Conservation (phyloP, 2,329 filamentous ascomycete genomes). For the Beauveria varroae region DNA sequence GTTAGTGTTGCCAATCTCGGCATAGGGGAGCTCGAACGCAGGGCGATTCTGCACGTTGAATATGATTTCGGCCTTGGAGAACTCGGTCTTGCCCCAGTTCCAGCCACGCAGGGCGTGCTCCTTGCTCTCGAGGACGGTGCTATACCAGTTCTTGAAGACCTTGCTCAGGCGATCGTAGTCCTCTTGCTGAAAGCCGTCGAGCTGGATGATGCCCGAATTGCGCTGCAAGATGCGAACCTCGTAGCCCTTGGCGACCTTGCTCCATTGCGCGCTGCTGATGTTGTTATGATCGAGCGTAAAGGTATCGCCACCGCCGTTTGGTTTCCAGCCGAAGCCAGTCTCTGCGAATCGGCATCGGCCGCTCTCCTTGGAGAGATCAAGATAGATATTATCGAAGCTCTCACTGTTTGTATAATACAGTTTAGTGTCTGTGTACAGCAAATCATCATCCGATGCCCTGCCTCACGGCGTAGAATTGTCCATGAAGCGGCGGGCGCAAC, state of each 20-base stretch:
- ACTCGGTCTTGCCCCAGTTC: constrained; percentile 99
- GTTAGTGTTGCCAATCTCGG: constrained; percentile 96
- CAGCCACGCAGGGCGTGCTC: constrained; percentile 93
- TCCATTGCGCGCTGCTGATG: constrained; percentile 87
- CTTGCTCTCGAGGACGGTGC: constrained; percentile 81
- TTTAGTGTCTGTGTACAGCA: background rate
- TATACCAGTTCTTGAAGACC: constrained; percentile 98
- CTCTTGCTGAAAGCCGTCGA: constrained; percentile 93
- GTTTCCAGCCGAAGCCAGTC: constrained; percentile 92
- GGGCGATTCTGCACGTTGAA: constrained; percentile 97
- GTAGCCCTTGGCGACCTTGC: constrained; percentile 81
- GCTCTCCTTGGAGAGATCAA: constrained; percentile 86
- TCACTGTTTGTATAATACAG: constrained; percentile 44
- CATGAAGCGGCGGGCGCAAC: background rate
- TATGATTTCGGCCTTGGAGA: constrained; percentile 85
- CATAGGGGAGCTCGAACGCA: constrained; percentile 93
- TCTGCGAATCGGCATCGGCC: constrained; percentile 95
- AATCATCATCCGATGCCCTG: background rate
- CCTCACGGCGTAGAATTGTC: background rate
- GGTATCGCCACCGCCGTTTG: constrained; percentile 75
- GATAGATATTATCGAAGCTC: constrained; percentile 94
- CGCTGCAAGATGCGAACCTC: constrained; percentile 88
- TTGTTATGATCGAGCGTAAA: constrained; percentile 88
- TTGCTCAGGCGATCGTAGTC: constrained; percentile 87
- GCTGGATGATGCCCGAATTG: constrained; percentile 77